phyloP scores from a whole-genome alignment of 495 filamentous ascomycete genomes.

The Podospora appendiculata region DNA sequence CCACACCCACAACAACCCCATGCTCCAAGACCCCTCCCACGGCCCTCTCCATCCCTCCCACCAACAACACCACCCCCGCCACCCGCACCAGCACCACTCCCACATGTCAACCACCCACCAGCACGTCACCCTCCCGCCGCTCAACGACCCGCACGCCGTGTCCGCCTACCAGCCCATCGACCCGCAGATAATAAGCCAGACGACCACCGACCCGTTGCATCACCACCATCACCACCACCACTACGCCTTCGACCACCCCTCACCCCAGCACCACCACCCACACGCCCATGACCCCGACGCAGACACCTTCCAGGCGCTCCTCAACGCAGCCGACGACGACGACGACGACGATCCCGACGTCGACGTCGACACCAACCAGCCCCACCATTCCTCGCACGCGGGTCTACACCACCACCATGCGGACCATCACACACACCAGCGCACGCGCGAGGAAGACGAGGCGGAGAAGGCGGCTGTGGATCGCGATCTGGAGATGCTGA shows the following conservation, averaged over 20 bases:
- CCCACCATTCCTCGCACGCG: background rate
- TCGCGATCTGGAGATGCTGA: slow-evolving; percentile 46
- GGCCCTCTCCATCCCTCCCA: slow-evolving; percentile 6
- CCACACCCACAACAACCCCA: background rate
- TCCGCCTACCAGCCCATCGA: slow-evolving; percentile 40
- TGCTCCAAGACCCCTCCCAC: background rate
- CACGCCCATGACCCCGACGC: slow-evolving; percentile 17
- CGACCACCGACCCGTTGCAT: slow-evolving; percentile 12
- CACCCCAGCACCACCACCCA: slow-evolving; percentile 17
- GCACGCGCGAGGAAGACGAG: slow-evolving; percentile 12
- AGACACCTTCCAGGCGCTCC: slow-evolving; percentile 36
- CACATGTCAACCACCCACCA: slow-evolving; percentile 8
- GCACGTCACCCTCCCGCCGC: slow-evolving; percentile 11
- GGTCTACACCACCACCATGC: slow-evolving; percentile 2
- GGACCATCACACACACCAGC: slow-evolving; percentile 4
- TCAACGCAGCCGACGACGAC: slow-evolving; percentile 25
- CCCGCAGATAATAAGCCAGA: slow-evolving; percentile 42
- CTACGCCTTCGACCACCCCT: slow-evolving; percentile 11
- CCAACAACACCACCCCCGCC: slow-evolving; percentile 13
- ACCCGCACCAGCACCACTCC: slow-evolving; percentile 4
- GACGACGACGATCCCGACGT: slow-evolving; percentile 7
- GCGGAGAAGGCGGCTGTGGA: slow-evolving; percentile 34
- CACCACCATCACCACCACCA: slow-evolving; percentile 13
- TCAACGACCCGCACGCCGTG: slow-evolving; percentile 7
- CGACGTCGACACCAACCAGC: background rate